Conservation (phyloP, 1,284 basidiomycete genomes). For the Stygiomarasmius scandens region DNA sequence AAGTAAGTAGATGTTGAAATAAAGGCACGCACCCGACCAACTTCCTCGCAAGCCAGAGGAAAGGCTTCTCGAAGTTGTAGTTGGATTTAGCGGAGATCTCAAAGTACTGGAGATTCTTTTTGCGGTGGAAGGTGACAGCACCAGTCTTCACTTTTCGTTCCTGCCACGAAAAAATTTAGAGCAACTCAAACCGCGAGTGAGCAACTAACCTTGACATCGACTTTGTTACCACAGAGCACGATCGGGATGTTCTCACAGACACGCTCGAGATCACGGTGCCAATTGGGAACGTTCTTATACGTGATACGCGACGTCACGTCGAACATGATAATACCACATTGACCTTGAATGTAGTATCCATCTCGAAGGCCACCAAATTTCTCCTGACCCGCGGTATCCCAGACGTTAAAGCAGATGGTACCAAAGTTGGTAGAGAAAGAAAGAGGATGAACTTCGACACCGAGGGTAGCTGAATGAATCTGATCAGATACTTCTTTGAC, state of each 20-base stretch:
- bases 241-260: conserved; percentile 99
- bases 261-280: conserved; percentile 99
- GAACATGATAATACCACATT: conserved; percentile 99
- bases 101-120: conserved; percentile 99
- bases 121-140: conserved; percentile 98
- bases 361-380: conserved; percentile 99
- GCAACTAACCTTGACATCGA: conserved; percentile 89
- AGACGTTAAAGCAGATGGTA: conserved; percentile 99
- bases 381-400: conserved; percentile 99
- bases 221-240: conserved; percentile 99
- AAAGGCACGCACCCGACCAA: conserved; percentile 82
- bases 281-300: conserved; percentile 99
- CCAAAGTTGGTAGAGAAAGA: conserved; percentile 98
- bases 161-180: conserved; percentile 43
- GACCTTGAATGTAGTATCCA: conserved; percentile 98
- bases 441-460: conserved; percentile 98
- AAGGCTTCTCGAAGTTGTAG: conserved; percentile 99
- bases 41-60: conserved; percentile 99
- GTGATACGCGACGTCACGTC: conserved; percentile 99
- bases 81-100: conserved; percentile 99
- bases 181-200: not conserved
- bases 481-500: conserved; percentile 19
- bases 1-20: not conserved
- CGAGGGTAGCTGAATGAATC: conserved; percentile 83
- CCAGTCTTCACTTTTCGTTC: conserved; percentile 99